Evolutionary conservation across 192 early-diverging fungal species (phyloP).

Genomic region (Entrophospora sp.): DNA sequence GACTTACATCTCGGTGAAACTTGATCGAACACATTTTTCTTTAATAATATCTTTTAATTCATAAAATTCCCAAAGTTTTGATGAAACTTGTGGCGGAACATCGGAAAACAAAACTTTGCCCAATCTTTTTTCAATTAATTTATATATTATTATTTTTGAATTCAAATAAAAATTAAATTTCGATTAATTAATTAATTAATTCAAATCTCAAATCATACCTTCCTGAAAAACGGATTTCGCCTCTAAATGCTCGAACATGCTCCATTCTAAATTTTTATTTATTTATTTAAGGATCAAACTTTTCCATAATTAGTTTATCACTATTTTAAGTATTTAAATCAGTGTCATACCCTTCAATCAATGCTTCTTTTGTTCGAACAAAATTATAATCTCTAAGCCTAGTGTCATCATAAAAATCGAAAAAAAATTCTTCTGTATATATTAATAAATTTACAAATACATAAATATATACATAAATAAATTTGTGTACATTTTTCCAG

Average conservation of each 20-base stretch:
- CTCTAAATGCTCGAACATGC: slow-evolving; percentile 22
- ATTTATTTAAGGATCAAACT: neutral
- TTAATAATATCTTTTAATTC: slow-evolving; percentile 31
- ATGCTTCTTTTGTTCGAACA: slow-evolving; percentile 10
- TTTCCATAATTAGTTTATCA: no score
- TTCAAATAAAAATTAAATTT: neutral
- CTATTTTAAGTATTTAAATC: neutral
- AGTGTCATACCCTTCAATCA: slow-evolving; percentile 24
- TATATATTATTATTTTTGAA: neutral
- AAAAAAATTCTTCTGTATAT: no score
- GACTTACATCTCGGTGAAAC: slow-evolving; percentile 30
- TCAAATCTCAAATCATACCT: slow-evolving; percentile 22
- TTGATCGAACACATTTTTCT: slow-evolving; percentile 19
- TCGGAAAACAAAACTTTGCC: slow-evolving; percentile 33
- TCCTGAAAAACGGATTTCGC: slow-evolving; percentile 27
- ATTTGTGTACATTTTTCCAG: slow-evolving; percentile 7
- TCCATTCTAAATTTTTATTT: slow-evolving; percentile 19
- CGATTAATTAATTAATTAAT: no score
- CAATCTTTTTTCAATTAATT: slow-evolving; percentile 19
- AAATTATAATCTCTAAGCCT: slow-evolving; percentile 29
- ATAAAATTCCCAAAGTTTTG: slow-evolving; percentile 26
- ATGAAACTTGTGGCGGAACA: slow-evolving; percentile 14
- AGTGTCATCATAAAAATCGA: neutral
- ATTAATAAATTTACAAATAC: neutral
- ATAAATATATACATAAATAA: no score